Base-by-base conservation (phyloP, 1,284 basidiomycete species). In the Malassezia dermatis region DNA sequence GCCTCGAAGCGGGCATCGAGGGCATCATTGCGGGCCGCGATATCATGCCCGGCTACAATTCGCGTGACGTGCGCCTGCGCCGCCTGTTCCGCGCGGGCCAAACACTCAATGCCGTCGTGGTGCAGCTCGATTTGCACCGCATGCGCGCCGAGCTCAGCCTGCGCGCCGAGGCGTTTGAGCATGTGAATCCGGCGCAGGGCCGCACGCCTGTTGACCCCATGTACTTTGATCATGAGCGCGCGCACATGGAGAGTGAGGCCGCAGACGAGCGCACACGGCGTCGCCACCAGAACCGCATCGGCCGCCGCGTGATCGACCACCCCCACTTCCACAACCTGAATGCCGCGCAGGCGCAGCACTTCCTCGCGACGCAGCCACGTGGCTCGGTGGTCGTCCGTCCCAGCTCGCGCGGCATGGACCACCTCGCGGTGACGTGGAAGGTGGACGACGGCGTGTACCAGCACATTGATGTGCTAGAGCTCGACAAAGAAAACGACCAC, bases 261-360 rank as follows among this genome's bases (percentile, higher is more conserved):
- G 65, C 71, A 54, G 80, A 85, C 56, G 81, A 80, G n/a, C 81
- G 86, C 61, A 89, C 88, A 78, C 91, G 89, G 83, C 89, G 74
- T 83, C 83, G 41, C 82, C 86, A 71, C 79, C 82, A 69, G 81
- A 83, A 50, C 45, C 67, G 69, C 52, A 83, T 89, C 42, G 63
- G 64, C 51, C 62, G 60, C 37, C 81, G 94, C 24, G 84, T 93
- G 44, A 89, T 98, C 78, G 91, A 96, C 74, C 94, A 99, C 75
- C 94, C 94, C 3, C 91, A 95, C 77, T 99, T 95, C 82, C 88
- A 93, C 74, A 89, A 94, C 73, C 86, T 95, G 80, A 93, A 89
- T 69, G 84, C 88, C 31, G 79, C 81, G 19, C 86, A 95, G 65
- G 91, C 94, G 2, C 93, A 98, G 76, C 80, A 83, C 51, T 88